A percentile compares a stretch with the other conserved stretches of the same genome.
phyloP scores from a whole-genome alignment of 192 early-diverging fungal genomes.

The Bifiguratus adelaidae region DNA sequence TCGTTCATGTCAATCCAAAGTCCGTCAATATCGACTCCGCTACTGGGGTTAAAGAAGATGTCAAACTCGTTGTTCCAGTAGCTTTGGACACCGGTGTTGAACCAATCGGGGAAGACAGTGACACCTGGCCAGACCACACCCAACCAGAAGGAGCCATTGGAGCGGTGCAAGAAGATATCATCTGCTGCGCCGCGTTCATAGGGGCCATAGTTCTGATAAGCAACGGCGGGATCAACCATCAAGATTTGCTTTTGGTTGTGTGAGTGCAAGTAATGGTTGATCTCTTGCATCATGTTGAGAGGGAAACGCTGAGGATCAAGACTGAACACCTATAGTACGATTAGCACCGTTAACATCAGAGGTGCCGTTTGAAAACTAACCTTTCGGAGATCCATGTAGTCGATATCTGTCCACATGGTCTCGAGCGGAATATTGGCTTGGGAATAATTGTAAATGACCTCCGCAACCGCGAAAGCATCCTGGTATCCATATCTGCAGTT shows the following conservation, averaged over 20 bases:
- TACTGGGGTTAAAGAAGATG: not conserved
- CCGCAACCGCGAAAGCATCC: conserved; percentile 32
- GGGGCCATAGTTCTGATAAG: conserved; percentile 24
- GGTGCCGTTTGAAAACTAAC: too few species aligned
- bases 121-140: conserved; percentile 52
- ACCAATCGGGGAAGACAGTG: conserved; percentile 52
- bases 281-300: conserved; percentile 25
- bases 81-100: conserved; percentile 26
- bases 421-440: conserved; percentile 47
- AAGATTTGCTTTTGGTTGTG: conserved; percentile 39
- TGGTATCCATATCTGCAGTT: conserved; percentile 30
- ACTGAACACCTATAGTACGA: conserved; percentile 35
- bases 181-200: conserved; percentile 35
- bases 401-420: conserved; percentile 17
- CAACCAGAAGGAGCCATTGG: conserved; percentile 26
- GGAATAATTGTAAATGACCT: conserved; percentile 37
- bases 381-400: conserved; percentile 2
- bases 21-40: conserved; percentile 32
- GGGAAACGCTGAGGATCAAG: conserved; percentile 39
- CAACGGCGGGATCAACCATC: conserved; percentile 49
- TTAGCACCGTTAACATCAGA: conserved; percentile 59
- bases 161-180: conserved; percentile 40
- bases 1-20: conserved; percentile 65
- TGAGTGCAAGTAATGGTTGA: conserved; percentile 26
- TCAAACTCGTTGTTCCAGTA: conserved; percentile 39